Evolutionary conservation across 768 basidiomycete genomes (phyloP).

Genomic region (Phlegmacium glaucopus): DNA sequence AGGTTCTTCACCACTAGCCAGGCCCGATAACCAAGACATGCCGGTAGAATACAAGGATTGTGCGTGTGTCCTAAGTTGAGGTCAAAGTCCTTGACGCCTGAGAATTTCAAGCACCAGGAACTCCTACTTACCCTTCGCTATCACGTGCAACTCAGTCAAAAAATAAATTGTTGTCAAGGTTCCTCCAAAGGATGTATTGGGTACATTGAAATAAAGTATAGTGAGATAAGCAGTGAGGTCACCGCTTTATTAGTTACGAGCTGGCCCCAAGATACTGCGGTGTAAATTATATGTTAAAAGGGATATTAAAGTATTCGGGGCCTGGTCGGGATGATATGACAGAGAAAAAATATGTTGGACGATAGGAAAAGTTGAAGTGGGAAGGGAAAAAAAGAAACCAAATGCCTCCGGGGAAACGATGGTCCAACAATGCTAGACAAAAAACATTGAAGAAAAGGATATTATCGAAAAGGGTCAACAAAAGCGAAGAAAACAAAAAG

Average conservation of each 20-base stretch:
- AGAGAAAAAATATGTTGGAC: constrained; percentile 10
- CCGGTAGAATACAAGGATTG: constrained; percentile 6
- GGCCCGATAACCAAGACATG: constrained; percentile 70
- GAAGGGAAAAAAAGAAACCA: constrained; percentile 8
- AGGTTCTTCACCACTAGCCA: constrained; percentile 33
- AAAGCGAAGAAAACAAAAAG: background rate
- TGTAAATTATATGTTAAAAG: constrained; percentile 10
- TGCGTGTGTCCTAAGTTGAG: background rate
- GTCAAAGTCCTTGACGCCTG: no score
- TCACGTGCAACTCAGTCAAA: background rate
- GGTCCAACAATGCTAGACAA: constrained; percentile 12
- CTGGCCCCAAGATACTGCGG: constrained; percentile 6
- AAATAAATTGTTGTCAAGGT: background rate
- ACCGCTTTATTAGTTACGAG: constrained; percentile 16
- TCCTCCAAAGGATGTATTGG: constrained; percentile 15
- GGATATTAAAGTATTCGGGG: constrained; percentile 13
- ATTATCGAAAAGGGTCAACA: constrained; percentile 7
- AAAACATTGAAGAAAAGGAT: constrained; percentile 10
- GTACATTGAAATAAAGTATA: constrained; percentile 20
- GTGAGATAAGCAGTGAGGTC: constrained; percentile 8
- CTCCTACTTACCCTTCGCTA: no score
- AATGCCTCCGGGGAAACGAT: constrained; percentile 20
- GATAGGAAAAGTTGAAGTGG: constrained; percentile 4
- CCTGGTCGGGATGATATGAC: constrained; percentile 10
- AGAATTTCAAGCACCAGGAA: no score